Evolutionary conservation across 192 early-diverging fungal species (phyloP), one percentile per base, ranked within the genome.

Genomic region (Coemansia biformis): DNA sequence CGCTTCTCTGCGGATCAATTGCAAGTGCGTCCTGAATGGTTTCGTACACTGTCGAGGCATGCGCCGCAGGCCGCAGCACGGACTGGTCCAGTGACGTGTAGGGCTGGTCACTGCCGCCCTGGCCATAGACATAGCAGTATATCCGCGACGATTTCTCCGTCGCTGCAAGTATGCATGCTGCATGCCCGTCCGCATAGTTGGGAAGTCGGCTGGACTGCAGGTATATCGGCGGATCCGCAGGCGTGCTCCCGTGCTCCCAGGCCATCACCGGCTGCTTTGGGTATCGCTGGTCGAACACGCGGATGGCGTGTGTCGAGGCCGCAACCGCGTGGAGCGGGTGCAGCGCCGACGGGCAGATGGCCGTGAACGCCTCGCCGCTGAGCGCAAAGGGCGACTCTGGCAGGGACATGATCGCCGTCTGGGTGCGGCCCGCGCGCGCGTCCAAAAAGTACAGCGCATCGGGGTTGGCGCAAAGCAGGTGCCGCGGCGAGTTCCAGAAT

Each of bases 281-380:
- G 41, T 65, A 60, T 8, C 69, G 47, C 26, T 65, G 69, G 50
- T 73, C 69, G 36, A 57, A 60, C n/a, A 73, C 46, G 5, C 69
- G 57, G 18, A 73, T 45, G 4, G 37, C 49, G 22, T 54, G 69
- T 3, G 62, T 61, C 30, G 69, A 65, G 11, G 69, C 69, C 0
- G 50, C 69, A 1, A 61, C 33, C 2, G 62, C 69, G 11, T 73
- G 69, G 45, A 65, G 50, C 21, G 69, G 62, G 21, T 73, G 62
- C 23, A 61, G 22, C 4, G 57, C 54, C 15, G 62, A 73, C 6
- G 58, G 48, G 18, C 31, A 44, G 7, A 43, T 46, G 2, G 69
- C 62, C 9, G 69, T 73, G 28, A 73, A 38, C 10, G 42, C 14
- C 45, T 73, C 69, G 41, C 37, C 37, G 0, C 7, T 11, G 9